Evolutionary conservation across 2,329 filamentous ascomycete species (phyloP).

Genomic region (Aspergillus ruber): DNA sequence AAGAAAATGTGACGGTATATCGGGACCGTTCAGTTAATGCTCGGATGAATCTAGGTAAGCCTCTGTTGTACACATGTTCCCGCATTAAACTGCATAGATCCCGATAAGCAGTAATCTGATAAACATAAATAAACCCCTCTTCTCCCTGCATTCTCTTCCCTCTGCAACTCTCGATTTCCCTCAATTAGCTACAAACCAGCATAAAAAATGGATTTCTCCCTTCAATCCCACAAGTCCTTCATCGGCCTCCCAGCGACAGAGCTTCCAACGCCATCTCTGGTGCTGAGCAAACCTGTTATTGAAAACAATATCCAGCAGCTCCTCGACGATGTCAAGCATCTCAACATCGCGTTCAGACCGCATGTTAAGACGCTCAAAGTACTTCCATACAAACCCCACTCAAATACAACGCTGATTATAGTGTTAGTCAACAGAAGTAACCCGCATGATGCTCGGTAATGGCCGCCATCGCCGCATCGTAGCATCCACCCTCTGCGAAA

Average conservation of each 20-base stretch:
- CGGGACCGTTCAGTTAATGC: too few species aligned
- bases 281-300: conserved; percentile 35
- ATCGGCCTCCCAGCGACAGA: conserved; percentile 29
- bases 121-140: too few species aligned
- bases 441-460: conserved; percentile 37
- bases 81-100: too few species aligned
- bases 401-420: not conserved
- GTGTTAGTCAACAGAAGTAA: conserved; percentile 18
- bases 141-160: too few species aligned
- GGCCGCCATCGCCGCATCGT: conserved; percentile 35
- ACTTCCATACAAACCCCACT: not conserved
- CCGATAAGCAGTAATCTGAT: too few species aligned
- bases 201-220: conserved; percentile 23
- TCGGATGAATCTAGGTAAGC: too few species aligned
- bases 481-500: conserved; percentile 38
- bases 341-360: conserved; percentile 35
- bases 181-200: too few species aligned
- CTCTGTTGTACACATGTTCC: too few species aligned
- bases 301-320: conserved; percentile 34
- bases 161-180: too few species aligned
- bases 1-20: too few species aligned
- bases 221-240: conserved; percentile 27
- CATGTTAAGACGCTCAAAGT: conserved; percentile 45
- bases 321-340: conserved; percentile 33
- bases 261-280: conserved; percentile 35